These are phyloP conservation scores for Spergularia marina DNA, from an alignment of 148 eudicot species.

Conservation along the genomic window DNA sequence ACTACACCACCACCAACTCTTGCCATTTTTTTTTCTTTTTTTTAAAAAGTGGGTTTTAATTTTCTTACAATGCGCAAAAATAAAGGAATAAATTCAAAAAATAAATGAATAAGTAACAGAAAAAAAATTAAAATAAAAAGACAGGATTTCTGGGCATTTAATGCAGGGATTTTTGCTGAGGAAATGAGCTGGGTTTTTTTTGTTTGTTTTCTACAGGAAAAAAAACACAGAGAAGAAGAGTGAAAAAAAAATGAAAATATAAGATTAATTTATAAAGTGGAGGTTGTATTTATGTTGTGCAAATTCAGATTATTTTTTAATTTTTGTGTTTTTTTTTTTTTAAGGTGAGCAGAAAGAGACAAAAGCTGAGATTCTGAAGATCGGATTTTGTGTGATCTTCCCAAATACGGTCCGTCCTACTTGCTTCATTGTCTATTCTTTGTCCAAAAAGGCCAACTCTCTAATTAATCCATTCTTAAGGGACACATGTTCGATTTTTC, in stretches of 20 bases:
- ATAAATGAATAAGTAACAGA: background rate
- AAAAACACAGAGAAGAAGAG: background rate
- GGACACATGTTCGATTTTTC: background rate
- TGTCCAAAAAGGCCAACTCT: constrained; percentile 20
- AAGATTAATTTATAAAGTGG: no score
- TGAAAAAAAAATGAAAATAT: no score
- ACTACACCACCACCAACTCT: constrained; percentile 14
- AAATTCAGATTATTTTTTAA: background rate
- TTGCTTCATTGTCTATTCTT: constrained; percentile 24
- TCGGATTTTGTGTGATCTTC: constrained; percentile 37
- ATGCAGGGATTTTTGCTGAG: constrained; percentile 18
- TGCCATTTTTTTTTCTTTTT: constrained; percentile 11
- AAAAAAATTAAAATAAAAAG: background rate
- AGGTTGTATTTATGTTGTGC: background rate
- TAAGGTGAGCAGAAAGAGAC: constrained; percentile 28
- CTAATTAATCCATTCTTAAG: constrained; percentile 4
- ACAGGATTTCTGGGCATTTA: constrained; percentile 13
- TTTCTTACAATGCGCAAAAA: background rate
- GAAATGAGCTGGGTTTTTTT: constrained; percentile 24
- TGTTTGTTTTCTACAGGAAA: constrained; percentile 13
- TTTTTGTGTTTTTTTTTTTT: background rate
- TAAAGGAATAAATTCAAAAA: background rate
- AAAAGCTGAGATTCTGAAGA: constrained; percentile 36
- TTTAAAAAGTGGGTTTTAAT: background rate
- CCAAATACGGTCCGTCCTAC: constrained; percentile 30